Percentiles rank a stretch among this genome's conserved stretches.
These are phyloP conservation scores for Monilinia vaccinii-corymbosi DNA, from an alignment of 2,329 filamentous ascomycete species.

Conservation along the genomic window DNA sequence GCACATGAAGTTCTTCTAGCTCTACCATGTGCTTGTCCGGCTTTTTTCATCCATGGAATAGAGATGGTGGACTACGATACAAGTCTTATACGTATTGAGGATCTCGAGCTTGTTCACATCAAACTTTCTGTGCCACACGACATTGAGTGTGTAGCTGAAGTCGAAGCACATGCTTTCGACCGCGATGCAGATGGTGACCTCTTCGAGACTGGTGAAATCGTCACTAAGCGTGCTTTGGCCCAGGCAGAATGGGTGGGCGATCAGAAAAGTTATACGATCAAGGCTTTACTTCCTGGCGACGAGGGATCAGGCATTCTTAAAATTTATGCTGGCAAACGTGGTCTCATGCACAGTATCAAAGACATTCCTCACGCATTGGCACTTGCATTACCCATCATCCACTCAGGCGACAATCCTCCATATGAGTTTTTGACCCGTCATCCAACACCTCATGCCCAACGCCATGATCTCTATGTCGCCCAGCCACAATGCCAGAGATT, in stretches of 20 bases:
- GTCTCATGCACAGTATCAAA: conserved; percentile 94
- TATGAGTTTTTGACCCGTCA: conserved; percentile 92
- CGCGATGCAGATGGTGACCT: conserved; percentile 82
- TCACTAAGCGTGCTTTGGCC: conserved; percentile 77
- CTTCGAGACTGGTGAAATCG: conserved; percentile 82
- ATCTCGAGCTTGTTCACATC: conserved; percentile 86
- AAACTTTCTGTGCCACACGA: conserved; percentile 82
- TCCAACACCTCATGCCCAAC: conserved; percentile 93
- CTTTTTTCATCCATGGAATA: conserved; percentile 75
- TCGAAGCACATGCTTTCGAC: conserved; percentile 74
- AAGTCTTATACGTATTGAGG: conserved; percentile 73
- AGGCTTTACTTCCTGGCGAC: conserved; percentile 83
- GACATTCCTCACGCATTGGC: conserved; percentile 91
- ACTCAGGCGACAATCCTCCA: conserved; percentile 83
- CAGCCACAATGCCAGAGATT: conserved; percentile 88
- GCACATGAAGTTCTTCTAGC: conserved; percentile 79
- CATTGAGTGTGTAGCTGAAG: conserved; percentile 82
- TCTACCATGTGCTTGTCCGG: conserved; percentile 74
- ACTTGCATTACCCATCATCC: conserved; percentile 79
- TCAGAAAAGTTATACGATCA: conserved; percentile 85
- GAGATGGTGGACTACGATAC: conserved; percentile 88
- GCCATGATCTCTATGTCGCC: conserved; percentile 92
- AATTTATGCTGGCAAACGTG: conserved; percentile 87
- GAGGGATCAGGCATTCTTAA: conserved; percentile 83
- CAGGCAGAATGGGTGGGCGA: conserved; percentile 88